Conservation (phyloP, 1,139 yeast genomes). For the Nakaseomyces glabratus region DNA sequence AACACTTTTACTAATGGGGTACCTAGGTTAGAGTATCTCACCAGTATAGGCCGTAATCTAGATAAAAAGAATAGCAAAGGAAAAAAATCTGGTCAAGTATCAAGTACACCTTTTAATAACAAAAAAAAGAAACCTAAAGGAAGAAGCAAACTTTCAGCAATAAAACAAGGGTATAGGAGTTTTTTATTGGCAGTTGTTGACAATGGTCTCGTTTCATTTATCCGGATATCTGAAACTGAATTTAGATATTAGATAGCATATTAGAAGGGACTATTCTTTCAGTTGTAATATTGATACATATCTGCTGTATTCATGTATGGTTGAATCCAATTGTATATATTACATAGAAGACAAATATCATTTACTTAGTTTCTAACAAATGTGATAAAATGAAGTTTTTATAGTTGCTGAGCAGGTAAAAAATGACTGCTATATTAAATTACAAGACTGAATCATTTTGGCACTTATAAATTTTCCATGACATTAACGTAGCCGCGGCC, state of each 20-base stretch:
- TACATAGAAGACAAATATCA: too few species aligned
- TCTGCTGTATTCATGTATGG: too few species aligned
- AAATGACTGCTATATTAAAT: too few species aligned
- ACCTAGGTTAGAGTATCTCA: conserved; percentile 20
- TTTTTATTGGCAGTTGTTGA: conserved; percentile 60
- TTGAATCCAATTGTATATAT: too few species aligned
- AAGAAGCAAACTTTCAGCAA: conserved; percentile 16
- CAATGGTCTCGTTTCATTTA: conserved; percentile 62
- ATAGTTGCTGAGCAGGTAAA: too few species aligned
- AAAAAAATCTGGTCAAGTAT: conserved; percentile 4
- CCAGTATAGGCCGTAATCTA: conserved; percentile 13
- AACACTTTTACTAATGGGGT: conserved; percentile 22
- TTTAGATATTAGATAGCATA: conserved; percentile 37
- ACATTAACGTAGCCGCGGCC: conserved; percentile 79
- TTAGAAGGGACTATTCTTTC: too few species aligned
- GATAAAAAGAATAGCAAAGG: conserved; percentile 24
- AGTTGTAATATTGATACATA: too few species aligned
- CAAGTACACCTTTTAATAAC: conserved; percentile 28
- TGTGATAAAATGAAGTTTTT: too few species aligned
- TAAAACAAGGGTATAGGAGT: conserved; percentile 42
- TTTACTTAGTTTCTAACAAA: too few species aligned
- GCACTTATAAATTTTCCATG: too few species aligned
- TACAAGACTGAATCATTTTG: too few species aligned
- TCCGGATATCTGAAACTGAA: conserved; percentile 49
- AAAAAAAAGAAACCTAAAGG: conserved; percentile 29